Base-by-base conservation (phyloP, 2,329 filamentous ascomycete genomes). In the Phialophora verrucosa region DNA sequence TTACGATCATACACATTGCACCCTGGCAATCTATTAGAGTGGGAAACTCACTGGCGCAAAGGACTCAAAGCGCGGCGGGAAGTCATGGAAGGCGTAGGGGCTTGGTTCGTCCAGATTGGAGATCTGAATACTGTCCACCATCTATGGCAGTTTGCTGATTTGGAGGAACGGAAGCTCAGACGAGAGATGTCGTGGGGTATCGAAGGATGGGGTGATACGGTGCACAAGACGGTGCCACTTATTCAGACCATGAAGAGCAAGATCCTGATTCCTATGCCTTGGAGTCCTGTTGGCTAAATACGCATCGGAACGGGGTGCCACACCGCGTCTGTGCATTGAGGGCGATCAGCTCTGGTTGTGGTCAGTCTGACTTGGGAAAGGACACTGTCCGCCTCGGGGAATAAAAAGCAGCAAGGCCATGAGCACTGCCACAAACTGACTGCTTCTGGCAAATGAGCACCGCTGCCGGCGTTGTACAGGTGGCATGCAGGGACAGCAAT, bases 61-160 rank as follows among this genome's bases (percentile, higher is more conserved):
- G 95, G 95, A 29, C 85, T 99, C 62, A 91, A 91, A 79, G 95
- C 95, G 1, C 88, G 95, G 59, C 88, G 93, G 58, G 93, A 98
- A 80, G 94, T 98, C 63, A 99, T 99, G 95, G 95, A 99, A 80
- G 95, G 95, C 14, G 93, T 97, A 0, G 93, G 94, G 35, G 95
- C 95, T 6, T 99, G 95, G 95, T 99, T 99, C 75, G 94, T 97
- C 49, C 95, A 99, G 82, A 94, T 99, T 74, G 95, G 95, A 68
- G 94, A 97, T 62, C 84, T 99, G 70, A 99, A 99, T 82, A 97
- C 93, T 0, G 95, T 99, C 38, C 93, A 99, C 79, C 94, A 98
- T 78, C 85, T 99, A 25, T 99, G 95, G 95, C 95, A 99, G 77
- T 99, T 98, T 83, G 93, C 94, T 73, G 92, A 99, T 78, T 81